A percentile compares a stretch with the other conserved stretches of the same genome.
Evolutionary conservation across 2,329 filamentous ascomycete species (phyloP).

Genomic region (Arthrobotrys entomopaga): DNA sequence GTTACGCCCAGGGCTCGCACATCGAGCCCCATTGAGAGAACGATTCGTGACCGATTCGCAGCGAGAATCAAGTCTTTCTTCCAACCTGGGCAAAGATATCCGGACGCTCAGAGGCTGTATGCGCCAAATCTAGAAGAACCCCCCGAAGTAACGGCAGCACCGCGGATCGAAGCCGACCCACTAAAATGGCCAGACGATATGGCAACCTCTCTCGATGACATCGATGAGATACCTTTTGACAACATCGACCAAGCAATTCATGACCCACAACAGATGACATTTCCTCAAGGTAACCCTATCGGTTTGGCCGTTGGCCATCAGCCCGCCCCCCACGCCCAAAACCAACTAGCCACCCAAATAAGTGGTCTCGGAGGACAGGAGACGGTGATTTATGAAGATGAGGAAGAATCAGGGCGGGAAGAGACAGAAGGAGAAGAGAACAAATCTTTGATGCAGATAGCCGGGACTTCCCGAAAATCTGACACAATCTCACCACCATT

Average conservation of each 20-base stretch:
- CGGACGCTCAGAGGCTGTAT: no score
- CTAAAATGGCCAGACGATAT: constrained; percentile 21
- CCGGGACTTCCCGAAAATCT: not conserved
- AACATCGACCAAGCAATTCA: not conserved
- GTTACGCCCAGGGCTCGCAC: no score
- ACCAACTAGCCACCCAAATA: not conserved
- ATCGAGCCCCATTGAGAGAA: no score
- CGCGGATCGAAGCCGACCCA: not conserved
- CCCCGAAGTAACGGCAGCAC: not conserved
- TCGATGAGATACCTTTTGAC: not conserved
- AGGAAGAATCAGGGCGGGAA: not conserved
- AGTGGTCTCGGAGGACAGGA: not conserved
- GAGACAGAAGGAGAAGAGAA: not conserved
- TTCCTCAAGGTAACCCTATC: not conserved
- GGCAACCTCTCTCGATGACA: constrained; percentile 3
- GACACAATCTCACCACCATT: constrained; percentile 35
- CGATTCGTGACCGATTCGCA: no score
- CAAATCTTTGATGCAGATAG: constrained; percentile 1
- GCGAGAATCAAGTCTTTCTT: no score
- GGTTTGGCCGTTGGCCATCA: not conserved
- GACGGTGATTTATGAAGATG: not conserved
- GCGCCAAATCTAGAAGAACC: no score
- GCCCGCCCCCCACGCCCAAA: no score
- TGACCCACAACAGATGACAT: no score
- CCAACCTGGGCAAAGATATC: no score